phyloP scores from a whole-genome alignment of 73 alveolate genomes.

The Paramecium octaurelia region DNA sequence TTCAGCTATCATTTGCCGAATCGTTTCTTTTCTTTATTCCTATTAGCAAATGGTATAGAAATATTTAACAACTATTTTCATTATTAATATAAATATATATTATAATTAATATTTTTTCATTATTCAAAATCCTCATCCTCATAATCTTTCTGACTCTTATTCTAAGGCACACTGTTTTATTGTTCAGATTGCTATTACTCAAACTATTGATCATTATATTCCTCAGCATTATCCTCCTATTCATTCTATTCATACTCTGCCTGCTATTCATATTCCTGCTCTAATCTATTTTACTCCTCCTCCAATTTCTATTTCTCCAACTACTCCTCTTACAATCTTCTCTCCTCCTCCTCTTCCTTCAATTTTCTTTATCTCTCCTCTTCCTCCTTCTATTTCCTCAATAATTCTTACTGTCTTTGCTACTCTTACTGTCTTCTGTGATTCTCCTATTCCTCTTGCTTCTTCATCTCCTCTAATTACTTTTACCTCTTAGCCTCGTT shows the following conservation, averaged over 20 bases:
- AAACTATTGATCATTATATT: not conserved
- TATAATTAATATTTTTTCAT: not conserved
- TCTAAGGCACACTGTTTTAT: not conserved
- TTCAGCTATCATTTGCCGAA: constrained; percentile 42
- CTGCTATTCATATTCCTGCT: not conserved
- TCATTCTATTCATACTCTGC: not conserved
- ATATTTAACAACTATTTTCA: constrained; percentile 42
- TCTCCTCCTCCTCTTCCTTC: not conserved
- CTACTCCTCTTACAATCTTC: not conserved
- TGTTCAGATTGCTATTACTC: not conserved
- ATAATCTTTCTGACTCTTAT: not conserved
- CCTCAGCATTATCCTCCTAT: not conserved
- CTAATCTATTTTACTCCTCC: not conserved
- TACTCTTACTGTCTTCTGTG: not conserved
- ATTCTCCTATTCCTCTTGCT: not conserved
- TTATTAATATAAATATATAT: not conserved
- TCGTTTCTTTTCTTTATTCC: not conserved
- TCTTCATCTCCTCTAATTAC: not conserved
- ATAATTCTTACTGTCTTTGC: not conserved
- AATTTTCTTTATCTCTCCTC: not conserved
- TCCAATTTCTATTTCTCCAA: not conserved
- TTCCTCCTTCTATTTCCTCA: not conserved
- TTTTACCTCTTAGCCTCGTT: not conserved
- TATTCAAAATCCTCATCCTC: constrained; percentile 44
- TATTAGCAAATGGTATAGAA: not conserved